Evolutionary conservation across 352 stramenopile genomes (phyloP).

Genomic region (Phytophthora idaei): DNA sequence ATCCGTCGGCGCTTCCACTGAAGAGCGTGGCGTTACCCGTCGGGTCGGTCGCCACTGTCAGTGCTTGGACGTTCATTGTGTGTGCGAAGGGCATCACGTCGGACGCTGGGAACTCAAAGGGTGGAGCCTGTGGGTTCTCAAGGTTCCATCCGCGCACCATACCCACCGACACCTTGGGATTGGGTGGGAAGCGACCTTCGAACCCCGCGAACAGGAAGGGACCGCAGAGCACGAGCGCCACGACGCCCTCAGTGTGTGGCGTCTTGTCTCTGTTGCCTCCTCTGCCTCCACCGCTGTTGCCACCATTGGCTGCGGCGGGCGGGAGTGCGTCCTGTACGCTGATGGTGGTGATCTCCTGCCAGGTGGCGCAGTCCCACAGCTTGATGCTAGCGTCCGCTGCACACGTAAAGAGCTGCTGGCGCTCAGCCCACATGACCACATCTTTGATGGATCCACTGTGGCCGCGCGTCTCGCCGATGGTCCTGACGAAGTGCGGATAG

Average conservation of each 20-base stretch:
- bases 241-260: slow-evolving; percentile 57
- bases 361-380: slow-evolving; percentile 84
- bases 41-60: slow-evolving; percentile 73
- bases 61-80: slow-evolving; percentile 71
- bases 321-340: slow-evolving; percentile 44
- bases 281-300: slow-evolving; percentile 15
- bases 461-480: slow-evolving; percentile 79
- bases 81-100: slow-evolving; percentile 81
- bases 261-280: slow-evolving; percentile 25
- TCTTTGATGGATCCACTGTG: slow-evolving; percentile 80
- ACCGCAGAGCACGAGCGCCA: slow-evolving; percentile 70
- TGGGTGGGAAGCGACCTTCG: slow-evolving; percentile 65
- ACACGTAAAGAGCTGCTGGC: slow-evolving; percentile 83
- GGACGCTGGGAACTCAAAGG: slow-evolving; percentile 69
- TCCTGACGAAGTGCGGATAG: slow-evolving; percentile 85
- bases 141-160: slow-evolving; percentile 87
- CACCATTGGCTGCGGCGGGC: slow-evolving; percentile 12
- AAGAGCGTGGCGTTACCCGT: slow-evolving; percentile 75
- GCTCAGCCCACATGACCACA: slow-evolving; percentile 71
- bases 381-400: slow-evolving; percentile 74
- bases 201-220: slow-evolving; percentile 86
- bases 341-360: slow-evolving; percentile 84
- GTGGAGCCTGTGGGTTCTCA: slow-evolving; percentile 64
- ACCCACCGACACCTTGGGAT: slow-evolving; percentile 62
- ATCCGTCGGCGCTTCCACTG: slow-evolving; percentile 74